These are phyloP conservation scores for Claviceps maximensis DNA, from an alignment of 2,329 filamentous ascomycete genomes.

Conservation along the genomic window DNA sequence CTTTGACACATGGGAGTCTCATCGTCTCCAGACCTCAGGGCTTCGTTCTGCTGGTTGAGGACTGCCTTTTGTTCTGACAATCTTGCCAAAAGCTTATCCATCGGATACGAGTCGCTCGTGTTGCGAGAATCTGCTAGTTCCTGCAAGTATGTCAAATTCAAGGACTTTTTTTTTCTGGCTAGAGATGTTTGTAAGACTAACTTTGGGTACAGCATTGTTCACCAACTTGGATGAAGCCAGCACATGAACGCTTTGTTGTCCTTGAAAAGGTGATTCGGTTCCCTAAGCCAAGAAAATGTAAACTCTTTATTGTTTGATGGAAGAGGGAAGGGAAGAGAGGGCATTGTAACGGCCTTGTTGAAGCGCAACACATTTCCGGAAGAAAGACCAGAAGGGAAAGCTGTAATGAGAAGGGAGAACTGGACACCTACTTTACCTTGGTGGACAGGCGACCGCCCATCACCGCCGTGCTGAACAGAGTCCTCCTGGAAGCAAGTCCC, in stretches of 20 bases:
- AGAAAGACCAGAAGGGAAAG: neutral
- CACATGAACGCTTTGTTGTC: conserved; percentile 32
- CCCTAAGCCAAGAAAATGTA: conserved; percentile 9
- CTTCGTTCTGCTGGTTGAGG: conserved; percentile 45
- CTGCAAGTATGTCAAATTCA: conserved; percentile 17
- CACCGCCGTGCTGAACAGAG: conserved; percentile 7
- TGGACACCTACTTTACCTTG: conserved; percentile 10
- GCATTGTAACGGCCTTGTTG: neutral
- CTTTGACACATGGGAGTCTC: conserved; percentile 17
- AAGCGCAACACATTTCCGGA: neutral
- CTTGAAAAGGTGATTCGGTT: conserved; percentile 6
- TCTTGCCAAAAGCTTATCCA: conserved; percentile 63
- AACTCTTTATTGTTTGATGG: neutral
- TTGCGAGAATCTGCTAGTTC: conserved; percentile 14
- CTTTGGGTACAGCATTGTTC: conserved; percentile 42
- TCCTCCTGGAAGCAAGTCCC: conserved; percentile 12
- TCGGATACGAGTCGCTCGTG: conserved; percentile 33
- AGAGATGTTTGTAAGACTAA: conserved; percentile 13
- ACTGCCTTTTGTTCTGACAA: conserved; percentile 56
- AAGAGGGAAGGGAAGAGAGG: neutral
- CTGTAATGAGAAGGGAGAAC: neutral
- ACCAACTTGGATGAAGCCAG: conserved; percentile 40
- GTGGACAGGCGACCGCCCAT: conserved; percentile 7
- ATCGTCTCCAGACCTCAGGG: conserved; percentile 30
- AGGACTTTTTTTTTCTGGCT: neutral